A percentile compares a stretch with the other conserved stretches of the same genome.
These are phyloP conservation scores for Aspergillus sp. DNA, from an alignment of 2,329 filamentous ascomycete genomes.

Conservation along the genomic window DNA sequence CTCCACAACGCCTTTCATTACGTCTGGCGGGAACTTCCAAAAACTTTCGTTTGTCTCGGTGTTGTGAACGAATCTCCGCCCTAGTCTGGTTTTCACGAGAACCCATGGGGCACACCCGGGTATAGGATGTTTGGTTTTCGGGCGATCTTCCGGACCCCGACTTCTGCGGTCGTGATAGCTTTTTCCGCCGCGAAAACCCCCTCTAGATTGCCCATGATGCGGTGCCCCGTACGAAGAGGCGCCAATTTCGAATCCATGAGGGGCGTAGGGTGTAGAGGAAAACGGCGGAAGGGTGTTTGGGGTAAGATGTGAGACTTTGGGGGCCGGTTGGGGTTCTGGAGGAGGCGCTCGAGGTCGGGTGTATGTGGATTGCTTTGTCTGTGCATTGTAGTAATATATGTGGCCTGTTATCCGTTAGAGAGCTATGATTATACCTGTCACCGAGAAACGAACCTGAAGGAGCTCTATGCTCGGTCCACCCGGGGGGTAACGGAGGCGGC, in stretches of 20 bases:
- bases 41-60: conserved; percentile 80
- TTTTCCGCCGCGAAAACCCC: conserved; percentile 49
- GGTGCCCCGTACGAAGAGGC: conserved; percentile 13
- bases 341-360: conserved; percentile 59
- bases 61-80: conserved; percentile 87
- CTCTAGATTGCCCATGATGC: conserved; percentile 42
- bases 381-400: conserved; percentile 80
- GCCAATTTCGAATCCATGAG: conserved; percentile 17
- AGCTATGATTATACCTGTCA: background rate
- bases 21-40: conserved; percentile 88
- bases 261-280: conserved; percentile 36
- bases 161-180: conserved; percentile 59
- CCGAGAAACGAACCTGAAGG: conserved; percentile 59
- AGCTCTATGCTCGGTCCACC: conserved; percentile 92
- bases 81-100: conserved; percentile 87
- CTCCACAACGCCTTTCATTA: conserved; percentile 70
- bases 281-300: conserved; percentile 35
- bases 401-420: conserved; percentile 56
- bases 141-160: conserved; percentile 73
- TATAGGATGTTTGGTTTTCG: conserved; percentile 74
- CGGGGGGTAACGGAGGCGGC: conserved; percentile 66
- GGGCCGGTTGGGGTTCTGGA: conserved; percentile 24
- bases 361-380: conserved; percentile 84
- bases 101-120: conserved; percentile 84
- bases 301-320: conserved; percentile 40